A percentile compares a stretch with the other conserved stretches of the same genome.
phyloP scores from a whole-genome alignment of 192 early-diverging fungal species.

The Coemansia sp. region DNA sequence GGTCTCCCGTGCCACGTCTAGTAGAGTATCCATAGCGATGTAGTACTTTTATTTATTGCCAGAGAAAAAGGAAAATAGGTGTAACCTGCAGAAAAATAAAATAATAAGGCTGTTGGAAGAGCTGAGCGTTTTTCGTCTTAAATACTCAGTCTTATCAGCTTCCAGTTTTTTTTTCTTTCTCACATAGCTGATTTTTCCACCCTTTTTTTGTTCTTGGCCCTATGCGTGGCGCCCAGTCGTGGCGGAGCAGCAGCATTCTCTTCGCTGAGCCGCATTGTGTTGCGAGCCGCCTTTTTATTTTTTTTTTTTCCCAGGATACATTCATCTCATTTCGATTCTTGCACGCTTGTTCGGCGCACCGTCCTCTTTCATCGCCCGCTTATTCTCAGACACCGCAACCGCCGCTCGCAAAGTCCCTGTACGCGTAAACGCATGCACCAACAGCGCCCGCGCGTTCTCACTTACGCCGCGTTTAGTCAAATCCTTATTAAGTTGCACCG shows the following conservation, averaged over 20 bases:
- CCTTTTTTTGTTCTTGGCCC: too few relatives aligned
- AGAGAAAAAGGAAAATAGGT: neutral
- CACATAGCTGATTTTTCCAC: too few relatives aligned
- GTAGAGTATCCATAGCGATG: constrained; percentile 29
- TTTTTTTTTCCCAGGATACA: too few relatives aligned
- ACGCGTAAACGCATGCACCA: constrained; percentile 48
- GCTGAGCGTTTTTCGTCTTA: too few relatives aligned
- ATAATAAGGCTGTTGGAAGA: neutral
- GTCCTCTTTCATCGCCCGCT: neutral
- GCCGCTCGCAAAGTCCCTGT: constrained; percentile 39
- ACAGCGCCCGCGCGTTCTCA: constrained; percentile 29
- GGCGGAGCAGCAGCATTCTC: too few relatives aligned
- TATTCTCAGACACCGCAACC: constrained; percentile 7
- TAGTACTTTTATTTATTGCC: too few relatives aligned
- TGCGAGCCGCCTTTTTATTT: too few relatives aligned
- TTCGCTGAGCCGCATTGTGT: too few relatives aligned
- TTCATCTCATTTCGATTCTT: neutral
- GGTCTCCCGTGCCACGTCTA: constrained; percentile 15
- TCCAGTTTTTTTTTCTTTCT: too few relatives aligned
- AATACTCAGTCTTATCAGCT: too few relatives aligned
- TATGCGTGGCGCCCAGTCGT: too few relatives aligned
- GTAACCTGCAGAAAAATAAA: neutral
- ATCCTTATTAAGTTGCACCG: constrained; percentile 46
- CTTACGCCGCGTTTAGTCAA: constrained; percentile 45
- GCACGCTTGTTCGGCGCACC: neutral